Evolutionary conservation across 169 alveolate species (phyloP).

Genomic region (Eimeria sp.): DNA sequence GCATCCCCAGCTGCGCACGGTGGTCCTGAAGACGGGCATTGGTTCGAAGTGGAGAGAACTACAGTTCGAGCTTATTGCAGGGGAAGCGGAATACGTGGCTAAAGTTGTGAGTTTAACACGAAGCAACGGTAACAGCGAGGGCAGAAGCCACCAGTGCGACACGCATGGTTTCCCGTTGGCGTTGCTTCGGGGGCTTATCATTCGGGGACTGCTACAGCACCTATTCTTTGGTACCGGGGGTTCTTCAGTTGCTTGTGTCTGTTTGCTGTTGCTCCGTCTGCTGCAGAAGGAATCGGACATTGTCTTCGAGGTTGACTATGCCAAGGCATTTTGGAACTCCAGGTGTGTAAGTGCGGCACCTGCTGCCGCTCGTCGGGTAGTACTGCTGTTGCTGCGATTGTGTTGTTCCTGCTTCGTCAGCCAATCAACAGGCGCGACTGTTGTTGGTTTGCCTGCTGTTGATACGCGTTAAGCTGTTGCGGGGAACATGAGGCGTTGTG

Average conservation of each 20-base stretch:
- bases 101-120: slow-evolving; percentile 79
- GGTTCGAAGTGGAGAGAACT: slow-evolving; percentile 92
- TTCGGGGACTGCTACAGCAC: background rate
- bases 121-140: background rate
- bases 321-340: slow-evolving; percentile 92
- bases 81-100: slow-evolving; percentile 91
- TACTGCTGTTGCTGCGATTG: background rate
- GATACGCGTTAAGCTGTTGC: background rate
- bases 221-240: background rate
- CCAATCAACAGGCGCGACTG: background rate
- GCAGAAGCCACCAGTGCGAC: slow-evolving; percentile 8
- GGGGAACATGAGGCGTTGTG: background rate
- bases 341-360: slow-evolving; percentile 80
- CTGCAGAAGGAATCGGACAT: slow-evolving; percentile 87
- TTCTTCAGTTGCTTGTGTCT: background rate
- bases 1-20: slow-evolving; percentile 92
- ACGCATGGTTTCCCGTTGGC: background rate
- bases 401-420: background rate
- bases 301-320: slow-evolving; percentile 88
- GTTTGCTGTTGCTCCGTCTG: background rate
- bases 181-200: background rate
- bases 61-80: slow-evolving; percentile 94
- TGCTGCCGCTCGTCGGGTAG: background rate
- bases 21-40: slow-evolving; percentile 92
- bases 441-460: background rate